Conservation (phyloP, 1,139 yeast genomes). For the Eremothecium sinecaudum region DNA sequence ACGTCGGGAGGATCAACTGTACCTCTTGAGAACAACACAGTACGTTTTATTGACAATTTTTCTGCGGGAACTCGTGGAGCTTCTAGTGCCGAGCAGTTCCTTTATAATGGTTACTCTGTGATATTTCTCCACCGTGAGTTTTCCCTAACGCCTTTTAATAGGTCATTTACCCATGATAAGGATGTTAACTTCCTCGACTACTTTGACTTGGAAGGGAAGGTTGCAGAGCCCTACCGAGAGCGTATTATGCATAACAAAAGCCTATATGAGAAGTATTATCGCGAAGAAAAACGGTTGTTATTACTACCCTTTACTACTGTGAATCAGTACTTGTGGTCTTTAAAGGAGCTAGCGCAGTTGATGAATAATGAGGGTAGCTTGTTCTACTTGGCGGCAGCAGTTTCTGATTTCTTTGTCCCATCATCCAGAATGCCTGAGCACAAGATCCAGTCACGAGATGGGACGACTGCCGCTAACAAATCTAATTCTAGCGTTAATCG, state of each 20-base stretch:
- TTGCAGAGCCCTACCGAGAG: slow-evolving; percentile 50
- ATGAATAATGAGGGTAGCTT: slow-evolving; percentile 53
- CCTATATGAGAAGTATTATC: slow-evolving; percentile 51
- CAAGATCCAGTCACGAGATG: slow-evolving; percentile 76
- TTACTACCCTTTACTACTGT: slow-evolving; percentile 89
- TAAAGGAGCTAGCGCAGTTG: slow-evolving; percentile 55
- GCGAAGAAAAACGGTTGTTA: slow-evolving; percentile 35
- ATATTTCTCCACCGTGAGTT: slow-evolving; percentile 88
- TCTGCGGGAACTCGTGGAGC: slow-evolving; percentile 98
- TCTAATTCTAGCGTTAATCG: slow-evolving; percentile 36
- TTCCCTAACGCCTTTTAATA: slow-evolving; percentile 79
- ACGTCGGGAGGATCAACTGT: slow-evolving; percentile 99
- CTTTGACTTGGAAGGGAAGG: slow-evolving; percentile 47
- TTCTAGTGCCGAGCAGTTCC: slow-evolving; percentile 83
- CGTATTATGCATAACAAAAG: slow-evolving; percentile 57
- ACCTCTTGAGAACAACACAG: slow-evolving; percentile 93
- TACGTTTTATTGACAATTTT: slow-evolving; percentile 89
- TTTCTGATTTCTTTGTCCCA: slow-evolving; percentile 90
- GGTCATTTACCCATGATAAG: slow-evolving; percentile 80
- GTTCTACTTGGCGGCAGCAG: slow-evolving; percentile 94
- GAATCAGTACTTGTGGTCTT: slow-evolving; percentile 81
- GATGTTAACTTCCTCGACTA: slow-evolving; percentile 73
- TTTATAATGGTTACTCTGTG: slow-evolving; percentile 81
- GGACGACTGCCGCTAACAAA: slow-evolving; percentile 4
- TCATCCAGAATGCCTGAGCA: slow-evolving; percentile 79